phyloP scores from a whole-genome alignment of 108 stramenopile species.

The Phaeodactylum tricornutum region DNA sequence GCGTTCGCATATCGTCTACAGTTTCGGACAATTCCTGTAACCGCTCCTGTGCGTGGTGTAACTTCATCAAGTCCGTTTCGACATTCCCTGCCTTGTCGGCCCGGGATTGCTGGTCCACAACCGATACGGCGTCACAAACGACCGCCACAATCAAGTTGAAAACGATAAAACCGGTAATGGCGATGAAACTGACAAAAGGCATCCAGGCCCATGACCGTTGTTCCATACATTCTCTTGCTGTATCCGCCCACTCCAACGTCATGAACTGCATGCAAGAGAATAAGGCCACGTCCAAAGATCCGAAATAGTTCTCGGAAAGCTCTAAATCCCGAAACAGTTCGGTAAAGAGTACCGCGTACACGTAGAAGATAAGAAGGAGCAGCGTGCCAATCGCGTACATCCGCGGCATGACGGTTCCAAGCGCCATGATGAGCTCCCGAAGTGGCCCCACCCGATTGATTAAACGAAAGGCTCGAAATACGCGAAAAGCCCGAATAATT shows the following conservation, averaged over 20 bases:
- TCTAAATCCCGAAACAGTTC: slow-evolving; percentile 13
- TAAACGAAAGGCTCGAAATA: slow-evolving; percentile 58
- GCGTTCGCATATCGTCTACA: background rate
- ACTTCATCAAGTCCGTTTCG: slow-evolving; percentile 1
- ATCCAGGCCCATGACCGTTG: slow-evolving; percentile 22
- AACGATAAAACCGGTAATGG: slow-evolving; percentile 57
- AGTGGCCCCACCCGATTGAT: slow-evolving; percentile 42
- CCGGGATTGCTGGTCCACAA: slow-evolving; percentile 11
- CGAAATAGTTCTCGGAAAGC: slow-evolving; percentile 30
- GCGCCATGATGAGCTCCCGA: slow-evolving; percentile 44
- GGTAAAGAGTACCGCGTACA: slow-evolving; percentile 60
- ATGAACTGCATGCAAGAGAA: slow-evolving; percentile 66
- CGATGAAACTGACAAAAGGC: slow-evolving; percentile 37
- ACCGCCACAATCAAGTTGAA: slow-evolving; percentile 75
- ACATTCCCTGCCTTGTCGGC: slow-evolving; percentile 3
- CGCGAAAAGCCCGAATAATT: slow-evolving; percentile 62
- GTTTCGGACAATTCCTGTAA: background rate
- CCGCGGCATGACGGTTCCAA: slow-evolving; percentile 57
- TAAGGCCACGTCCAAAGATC: slow-evolving; percentile 29
- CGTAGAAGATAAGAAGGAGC: slow-evolving; percentile 53
- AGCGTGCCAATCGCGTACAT: slow-evolving; percentile 50
- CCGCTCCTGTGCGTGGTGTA: background rate
- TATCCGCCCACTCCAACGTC: slow-evolving; percentile 55
- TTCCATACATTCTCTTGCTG: slow-evolving; percentile 23
- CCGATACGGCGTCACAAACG: slow-evolving; percentile 52